Base-by-base conservation (phyloP, 192 early-diverging fungal genomes). In the Gonapodya sp. region DNA sequence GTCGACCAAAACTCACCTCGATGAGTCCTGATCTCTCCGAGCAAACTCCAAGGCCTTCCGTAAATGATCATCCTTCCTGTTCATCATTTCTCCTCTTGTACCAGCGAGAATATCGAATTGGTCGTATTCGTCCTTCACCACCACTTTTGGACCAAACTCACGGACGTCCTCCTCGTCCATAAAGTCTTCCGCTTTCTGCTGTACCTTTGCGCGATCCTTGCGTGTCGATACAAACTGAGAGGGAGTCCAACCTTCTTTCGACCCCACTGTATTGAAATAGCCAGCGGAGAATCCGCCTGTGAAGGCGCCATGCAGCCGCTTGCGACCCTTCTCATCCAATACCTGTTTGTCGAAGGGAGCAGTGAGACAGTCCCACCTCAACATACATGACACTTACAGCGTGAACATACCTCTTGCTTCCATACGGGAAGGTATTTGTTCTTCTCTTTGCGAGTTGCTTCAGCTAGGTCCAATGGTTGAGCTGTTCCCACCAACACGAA, bases 101-200 rank as follows among this genome's bases (percentile, higher is more conserved):
- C 90, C 89, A 73, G 90, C 93, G 2, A 90, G 37, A 1, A 87
- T 83, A 79, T 93, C 93, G 82, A 92, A 95, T 82, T 90, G 82
- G 36, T 88, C 79, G 0, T 79, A 0, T 31, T 31, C 74, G 46
- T 75, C 0, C 36, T 31, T 46, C 80, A 85, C 31, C 31, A 34
- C 73, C n/a, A 80, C 78, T 36, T 85, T 77, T 36, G 34, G 31
- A 46, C 30, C 73, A 32, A 89, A 95, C 80, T 90, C 91, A 2
- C 30, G 30, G 31, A 94, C 81, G 81, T 99, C 97, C 81, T 99
- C 96, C 1, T 96, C 95, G 85, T 99, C 97, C 97, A 99, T 99
- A 81, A 91, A 97, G 81, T 99, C 96, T 81, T 97, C 94, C 32
- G 93, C 91, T 18, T 84, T 87, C 36, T 79, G 82, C 73, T 91